Evolutionary conservation across 441 rosid species (phyloP), one percentile per base, ranked within the genome.

Genomic region (Gossypium davidsonii): DNA sequence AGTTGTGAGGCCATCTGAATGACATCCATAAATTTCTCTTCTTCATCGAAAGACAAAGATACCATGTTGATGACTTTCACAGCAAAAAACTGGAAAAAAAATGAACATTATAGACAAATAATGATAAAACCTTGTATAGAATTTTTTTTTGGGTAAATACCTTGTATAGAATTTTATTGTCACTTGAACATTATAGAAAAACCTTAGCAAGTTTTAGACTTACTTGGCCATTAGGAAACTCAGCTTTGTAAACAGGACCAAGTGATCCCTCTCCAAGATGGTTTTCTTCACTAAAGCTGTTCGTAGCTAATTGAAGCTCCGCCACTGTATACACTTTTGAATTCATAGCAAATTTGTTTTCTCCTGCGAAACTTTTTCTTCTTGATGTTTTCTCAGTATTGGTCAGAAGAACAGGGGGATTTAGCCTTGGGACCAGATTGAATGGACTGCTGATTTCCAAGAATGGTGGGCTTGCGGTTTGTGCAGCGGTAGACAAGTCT

Each of bases 211-310:
- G 64, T 15, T 48, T 52, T 56, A 55, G 15, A 31, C 23, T 71
- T 87, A 93, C 99, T 75, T 86, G 89, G 74, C 94, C 96, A 80
- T 89, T 89, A 4, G 89, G 86, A 65, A 88, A 87, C 79, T 86
- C 83, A 12, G 96, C 97, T 88, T 78, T 90, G 88, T 93, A 91
- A 73, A 93, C 92, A 79, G 97, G 83, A 78, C 98, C 98, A 70
- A 93, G 91, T 71, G 98, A 90, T 80, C 98, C 99, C 76, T 86
- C 86, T 73, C 94, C 93, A 53, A 93, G 85, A 72, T 90, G 84
- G 70, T 91, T 91, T 73, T 86, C 89, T 83, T 88, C 86, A 70
- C 91, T 83, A 81, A 96, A 96, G 83, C 70, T 79, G 78, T 87
- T 85, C 26, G 98, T 93, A 61, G 95, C 96, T 64, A 76, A 80